Percentiles rank a stretch among this genome's conserved stretches.
Evolutionary conservation across 768 basidiomycete species (phyloP).

Genomic region (Amanita pseudoporphyria): DNA sequence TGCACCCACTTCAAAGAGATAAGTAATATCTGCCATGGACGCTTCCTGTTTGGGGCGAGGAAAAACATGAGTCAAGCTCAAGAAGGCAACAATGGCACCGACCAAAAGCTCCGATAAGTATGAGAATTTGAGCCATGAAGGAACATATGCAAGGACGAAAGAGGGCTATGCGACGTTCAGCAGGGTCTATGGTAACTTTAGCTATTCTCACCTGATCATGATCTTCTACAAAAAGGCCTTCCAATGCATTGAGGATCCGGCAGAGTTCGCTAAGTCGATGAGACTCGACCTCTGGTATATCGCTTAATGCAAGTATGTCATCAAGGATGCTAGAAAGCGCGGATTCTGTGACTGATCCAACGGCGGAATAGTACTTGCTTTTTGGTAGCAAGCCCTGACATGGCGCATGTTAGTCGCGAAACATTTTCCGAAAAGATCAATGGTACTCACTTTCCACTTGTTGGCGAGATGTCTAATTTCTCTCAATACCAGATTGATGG

Average conservation of each 20-base stretch:
- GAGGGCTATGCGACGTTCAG: slow-evolving; percentile 39
- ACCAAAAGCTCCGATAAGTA: slow-evolving; percentile 91
- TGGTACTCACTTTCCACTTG: slow-evolving; percentile 54
- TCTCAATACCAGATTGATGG: slow-evolving; percentile 50
- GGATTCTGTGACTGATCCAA: slow-evolving; percentile 64
- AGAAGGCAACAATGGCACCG: slow-evolving; percentile 19
- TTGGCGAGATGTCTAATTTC: slow-evolving; percentile 54
- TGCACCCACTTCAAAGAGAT: slow-evolving; percentile 85
- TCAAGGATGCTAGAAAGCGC: slow-evolving; percentile 57
- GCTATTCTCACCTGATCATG: slow-evolving; percentile 38
- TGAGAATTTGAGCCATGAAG: slow-evolving; percentile 90
- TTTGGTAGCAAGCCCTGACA: slow-evolving; percentile 57
- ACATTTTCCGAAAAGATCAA: neutral
- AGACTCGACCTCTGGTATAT: slow-evolving; percentile 86
- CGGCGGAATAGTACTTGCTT: slow-evolving; percentile 58
- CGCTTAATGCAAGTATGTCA: slow-evolving; percentile 66
- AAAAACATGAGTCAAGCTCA: neutral
- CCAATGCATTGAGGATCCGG: slow-evolving; percentile 66
- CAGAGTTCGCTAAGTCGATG: slow-evolving; percentile 77
- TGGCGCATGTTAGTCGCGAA: neutral
- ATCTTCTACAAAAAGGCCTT: slow-evolving; percentile 70
- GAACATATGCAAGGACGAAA: slow-evolving; percentile 77
- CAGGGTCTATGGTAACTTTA: neutral
- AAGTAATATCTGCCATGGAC: slow-evolving; percentile 84
- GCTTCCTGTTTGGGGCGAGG: slow-evolving; percentile 52